These are phyloP conservation scores for Aristolochia californica DNA, from an alignment of 164 flowering plant species.

Conservation along the genomic window DNA sequence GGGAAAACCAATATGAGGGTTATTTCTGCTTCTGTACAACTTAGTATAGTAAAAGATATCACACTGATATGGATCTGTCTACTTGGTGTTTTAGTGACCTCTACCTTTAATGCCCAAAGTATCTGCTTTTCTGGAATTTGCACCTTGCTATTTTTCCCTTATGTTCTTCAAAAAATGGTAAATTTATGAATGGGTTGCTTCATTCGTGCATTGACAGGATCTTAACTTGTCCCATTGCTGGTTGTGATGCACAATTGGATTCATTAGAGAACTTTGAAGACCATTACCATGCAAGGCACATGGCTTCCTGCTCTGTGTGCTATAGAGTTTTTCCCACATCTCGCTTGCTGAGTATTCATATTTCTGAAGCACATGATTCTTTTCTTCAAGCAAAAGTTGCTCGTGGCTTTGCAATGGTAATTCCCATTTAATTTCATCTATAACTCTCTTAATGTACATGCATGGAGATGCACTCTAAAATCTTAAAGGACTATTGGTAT, in stretches of 20 bases:
- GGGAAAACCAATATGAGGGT: too few species aligned
- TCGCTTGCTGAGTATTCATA: constrained; percentile 77
- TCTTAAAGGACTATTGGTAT: not conserved
- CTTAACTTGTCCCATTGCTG: constrained; percentile 74
- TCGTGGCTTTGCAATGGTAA: constrained; percentile 82
- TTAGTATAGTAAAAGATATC: not conserved
- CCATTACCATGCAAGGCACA: constrained; percentile 79
- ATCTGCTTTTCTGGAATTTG: not conserved
- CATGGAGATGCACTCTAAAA: not conserved
- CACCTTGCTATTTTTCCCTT: not conserved
- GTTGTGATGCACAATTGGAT: constrained; percentile 61
- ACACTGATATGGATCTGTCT: not conserved
- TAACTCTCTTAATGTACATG: not conserved
- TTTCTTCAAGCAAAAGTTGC: constrained; percentile 96
- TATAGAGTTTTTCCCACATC: constrained; percentile 87
- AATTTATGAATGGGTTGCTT: constrained; percentile 22
- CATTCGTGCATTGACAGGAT: constrained; percentile 25
- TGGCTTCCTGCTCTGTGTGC: constrained; percentile 90
- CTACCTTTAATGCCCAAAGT: not conserved
- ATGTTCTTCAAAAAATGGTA: not conserved
- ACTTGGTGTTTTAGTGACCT: not conserved
- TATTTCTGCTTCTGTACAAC: too few species aligned
- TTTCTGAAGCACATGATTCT: constrained; percentile 97
- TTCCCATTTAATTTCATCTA: not conserved
- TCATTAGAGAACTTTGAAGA: constrained; percentile 80